Evolutionary conservation across 345 rosid species (phyloP), one percentile per base, ranked within the genome.

Genomic region (Bretschneidera sinensis): DNA sequence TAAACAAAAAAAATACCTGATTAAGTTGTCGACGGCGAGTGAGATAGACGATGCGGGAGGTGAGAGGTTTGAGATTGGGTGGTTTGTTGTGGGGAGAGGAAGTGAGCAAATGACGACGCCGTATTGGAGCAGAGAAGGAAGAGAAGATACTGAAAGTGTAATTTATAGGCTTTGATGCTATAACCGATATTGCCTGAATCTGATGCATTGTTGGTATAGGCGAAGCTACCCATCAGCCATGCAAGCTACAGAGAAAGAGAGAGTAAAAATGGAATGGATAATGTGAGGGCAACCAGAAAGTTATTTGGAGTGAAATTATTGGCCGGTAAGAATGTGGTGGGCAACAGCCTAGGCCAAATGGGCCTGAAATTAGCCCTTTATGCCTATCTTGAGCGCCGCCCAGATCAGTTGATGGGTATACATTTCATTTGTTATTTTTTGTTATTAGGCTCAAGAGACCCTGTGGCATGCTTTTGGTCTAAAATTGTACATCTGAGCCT

Each of bases 11-110:
- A 24, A 4, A 9, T 11, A 71, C 78, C 80, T 58, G 77, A 21
- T 60, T 70, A 25, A 88, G 87, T 57, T 85, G 91, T 48, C 80
- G 72, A 17, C 87, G 84, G 62, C 79, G 85, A 62, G 86, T 85
- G 76, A 88, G 96, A 8, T 77, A 73, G 51, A 85, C 85, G 60
- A 83, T 65, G 55, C 91, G 86, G 53, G 78, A 66, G 53, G 96
- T 83, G 65, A 88, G 86, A 21, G 69, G 83, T 69, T 78, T 81
- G 56, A 88, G 83, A 67, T 71, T 72, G 18, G 72, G 65, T 15
- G 70, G 78, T 48, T 52, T 63, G 20, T 70, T 17, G 23, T 39
- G 28, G 21, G 34, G 48, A 64, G 68, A 45, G 18, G 64, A 25
- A 53, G 67, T 63, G 6, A 57, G 64, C 16, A 65, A 61, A 66